These are phyloP conservation scores for Globisporangium recalcitrans DNA, from an alignment of 352 stramenopile species.

Conservation along the genomic window DNA sequence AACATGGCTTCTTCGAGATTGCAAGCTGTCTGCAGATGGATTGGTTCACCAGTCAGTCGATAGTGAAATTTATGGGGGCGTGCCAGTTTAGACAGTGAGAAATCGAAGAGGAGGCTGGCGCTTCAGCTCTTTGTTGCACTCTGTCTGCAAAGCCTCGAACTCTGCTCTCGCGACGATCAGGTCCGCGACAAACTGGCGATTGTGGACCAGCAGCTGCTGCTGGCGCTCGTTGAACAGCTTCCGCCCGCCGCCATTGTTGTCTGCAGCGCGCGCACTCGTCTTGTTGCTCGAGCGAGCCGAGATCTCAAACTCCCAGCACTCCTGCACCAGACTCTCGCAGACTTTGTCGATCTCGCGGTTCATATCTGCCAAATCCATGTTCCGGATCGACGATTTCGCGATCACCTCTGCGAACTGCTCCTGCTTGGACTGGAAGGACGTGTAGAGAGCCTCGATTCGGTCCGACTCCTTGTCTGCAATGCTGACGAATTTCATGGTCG, in stretches of 20 bases:
- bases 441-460: conserved; percentile 72
- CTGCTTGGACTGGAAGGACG: conserved; percentile 77
- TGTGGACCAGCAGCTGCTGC: conserved; percentile 67
- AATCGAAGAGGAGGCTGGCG: too few relatives aligned
- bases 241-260: conserved; percentile 36
- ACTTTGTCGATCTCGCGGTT: conserved; percentile 78
- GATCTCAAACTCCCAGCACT: conserved; percentile 87
- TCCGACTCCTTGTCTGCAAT: conserved; percentile 81
- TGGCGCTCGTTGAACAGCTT: conserved; percentile 83
- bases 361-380: conserved; percentile 76
- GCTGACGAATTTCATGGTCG: conserved; percentile 53
- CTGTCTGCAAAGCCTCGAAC: conserved; percentile 64
- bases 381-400: conserved; percentile 68
- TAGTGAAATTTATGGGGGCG: too few relatives aligned
- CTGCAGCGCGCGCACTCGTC: conserved; percentile 20
- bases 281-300: conserved; percentile 62
- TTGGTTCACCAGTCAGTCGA: too few relatives aligned
- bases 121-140: conserved; percentile 59
- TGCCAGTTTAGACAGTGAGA: too few relatives aligned
- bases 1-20: conserved; percentile 28
- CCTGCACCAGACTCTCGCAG: conserved; percentile 70
- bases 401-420: conserved; percentile 77
- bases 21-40: neutral
- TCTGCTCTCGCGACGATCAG: conserved; percentile 69
- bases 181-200: conserved; percentile 80